phyloP scores from a whole-genome alignment of 805 yeast species.

The Hanseniaspora meyeri region DNA sequence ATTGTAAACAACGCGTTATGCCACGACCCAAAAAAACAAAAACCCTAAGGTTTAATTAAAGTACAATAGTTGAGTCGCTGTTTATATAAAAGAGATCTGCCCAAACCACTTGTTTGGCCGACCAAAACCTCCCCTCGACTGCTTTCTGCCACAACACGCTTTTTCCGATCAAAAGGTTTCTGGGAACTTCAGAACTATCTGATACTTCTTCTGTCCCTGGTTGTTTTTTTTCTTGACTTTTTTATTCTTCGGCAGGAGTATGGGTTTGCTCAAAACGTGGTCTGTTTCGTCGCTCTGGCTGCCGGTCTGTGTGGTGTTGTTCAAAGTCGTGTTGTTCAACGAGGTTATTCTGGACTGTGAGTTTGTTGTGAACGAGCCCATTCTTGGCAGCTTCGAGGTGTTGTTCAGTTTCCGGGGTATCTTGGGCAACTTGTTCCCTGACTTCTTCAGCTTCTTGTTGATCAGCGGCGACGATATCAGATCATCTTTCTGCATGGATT shows the following conservation, averaged over 20 bases:
- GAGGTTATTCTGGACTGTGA: slow-evolving; percentile 8
- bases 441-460: neutral
- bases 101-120: too few species aligned
- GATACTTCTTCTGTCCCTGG: slow-evolving; percentile 1
- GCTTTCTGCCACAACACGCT: neutral
- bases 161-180: slow-evolving; percentile 1
- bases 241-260: neutral
- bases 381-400: slow-evolving; percentile 4
- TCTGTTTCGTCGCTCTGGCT: neutral
- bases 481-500: neutral
- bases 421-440: slow-evolving; percentile 5
- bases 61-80: too few species aligned
- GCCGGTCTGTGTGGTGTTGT: neutral
- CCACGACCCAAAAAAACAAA: too few species aligned
- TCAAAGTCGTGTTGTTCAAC: slow-evolving; percentile 5
- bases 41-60: too few species aligned
- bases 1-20: too few species aligned
- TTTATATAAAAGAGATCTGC: too few species aligned
- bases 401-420: neutral
- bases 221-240: neutral
- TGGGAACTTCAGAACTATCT: slow-evolving; percentile 11
- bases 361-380: slow-evolving; percentile 11
- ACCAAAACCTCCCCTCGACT: too few species aligned
- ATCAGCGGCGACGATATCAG: neutral
- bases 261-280: neutral